phyloP scores from a whole-genome alignment of 2,329 filamentous ascomycete genomes.

The Plectosphaerella plurivora region DNA sequence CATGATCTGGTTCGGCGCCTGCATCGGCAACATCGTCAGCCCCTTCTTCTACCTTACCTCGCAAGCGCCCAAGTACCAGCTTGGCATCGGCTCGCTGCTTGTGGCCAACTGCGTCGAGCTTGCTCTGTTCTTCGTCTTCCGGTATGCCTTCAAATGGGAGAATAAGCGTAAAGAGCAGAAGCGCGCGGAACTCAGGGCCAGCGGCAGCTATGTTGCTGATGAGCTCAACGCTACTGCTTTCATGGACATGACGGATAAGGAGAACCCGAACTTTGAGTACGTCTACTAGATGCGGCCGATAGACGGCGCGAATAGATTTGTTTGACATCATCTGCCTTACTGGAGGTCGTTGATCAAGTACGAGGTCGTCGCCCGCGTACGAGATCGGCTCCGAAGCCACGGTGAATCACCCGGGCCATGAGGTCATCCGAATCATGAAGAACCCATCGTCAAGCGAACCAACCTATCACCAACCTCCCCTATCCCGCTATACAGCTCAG shows the following conservation, averaged over 20 bases:
- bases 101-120: conserved; percentile 34
- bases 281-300: conserved; percentile 2
- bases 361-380: too few relatives aligned
- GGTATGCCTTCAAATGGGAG: conserved; percentile 31
- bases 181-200: conserved; percentile 23
- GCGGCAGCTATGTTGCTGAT: conserved; percentile 13
- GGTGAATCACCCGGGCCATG: too few relatives aligned
- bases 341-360: too few relatives aligned
- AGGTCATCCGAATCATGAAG: too few relatives aligned
- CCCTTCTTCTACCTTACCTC: conserved; percentile 57
- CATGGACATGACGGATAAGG: conserved; percentile 32
- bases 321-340: too few relatives aligned
- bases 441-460: too few relatives aligned
- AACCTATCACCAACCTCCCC: too few relatives aligned
- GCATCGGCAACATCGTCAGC: conserved; percentile 56
- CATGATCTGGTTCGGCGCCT: conserved; percentile 55
- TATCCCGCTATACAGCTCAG: too few relatives aligned
- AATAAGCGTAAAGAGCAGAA: conserved; percentile 30
- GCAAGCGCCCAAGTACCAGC: conserved; percentile 38
- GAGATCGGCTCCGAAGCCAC: too few relatives aligned
- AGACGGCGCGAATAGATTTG: too few relatives aligned
- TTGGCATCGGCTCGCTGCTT: conserved; percentile 35
- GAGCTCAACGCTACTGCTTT: conserved; percentile 34
- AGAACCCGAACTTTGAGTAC: conserved; percentile 14
- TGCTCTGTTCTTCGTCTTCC: conserved; percentile 30